A percentile compares a stretch with the other conserved stretches of the same genome.
phyloP scores from a whole-genome alignment of 306 rosid species.

The Prunus fruticosa region DNA sequence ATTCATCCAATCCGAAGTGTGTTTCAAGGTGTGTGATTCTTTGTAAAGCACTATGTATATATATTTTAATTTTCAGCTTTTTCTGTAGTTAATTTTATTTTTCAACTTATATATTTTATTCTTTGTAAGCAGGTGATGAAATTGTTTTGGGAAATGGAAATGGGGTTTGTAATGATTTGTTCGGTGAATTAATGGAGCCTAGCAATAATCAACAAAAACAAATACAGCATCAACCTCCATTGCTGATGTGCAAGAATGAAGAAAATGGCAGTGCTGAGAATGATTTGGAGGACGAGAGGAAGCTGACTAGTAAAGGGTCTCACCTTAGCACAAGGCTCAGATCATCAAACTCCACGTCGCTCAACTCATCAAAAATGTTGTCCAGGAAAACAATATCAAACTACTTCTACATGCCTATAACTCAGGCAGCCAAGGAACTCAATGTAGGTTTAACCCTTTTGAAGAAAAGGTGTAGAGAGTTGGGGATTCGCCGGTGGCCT shows the following conservation, averaged over 20 bases:
- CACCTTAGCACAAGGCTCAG: slow-evolving; percentile 15
- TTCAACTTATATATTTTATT: neutral
- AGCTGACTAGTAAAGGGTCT: neutral
- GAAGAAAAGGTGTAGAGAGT: slow-evolving; percentile 80
- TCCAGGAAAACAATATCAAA: slow-evolving; percentile 46
- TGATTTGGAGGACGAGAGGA: slow-evolving; percentile 2
- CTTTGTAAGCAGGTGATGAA: slow-evolving; percentile 30
- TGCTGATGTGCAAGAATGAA: slow-evolving; percentile 1
- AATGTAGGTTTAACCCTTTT: slow-evolving; percentile 73
- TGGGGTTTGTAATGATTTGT: slow-evolving; percentile 33
- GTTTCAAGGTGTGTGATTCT: slow-evolving; percentile 30
- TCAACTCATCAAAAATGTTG: slow-evolving; percentile 29
- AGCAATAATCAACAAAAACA: neutral
- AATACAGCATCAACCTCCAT: neutral
- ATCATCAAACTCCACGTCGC: neutral
- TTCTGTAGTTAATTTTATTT: neutral
- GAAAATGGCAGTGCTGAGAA: neutral
- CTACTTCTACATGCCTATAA: slow-evolving; percentile 81
- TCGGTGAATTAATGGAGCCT: slow-evolving; percentile 20
- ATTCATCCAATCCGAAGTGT: slow-evolving; percentile 30
- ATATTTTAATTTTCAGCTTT: neutral
- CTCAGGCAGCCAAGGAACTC: slow-evolving; percentile 72
- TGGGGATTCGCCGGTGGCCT: slow-evolving; percentile 90
- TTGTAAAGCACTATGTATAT: neutral
- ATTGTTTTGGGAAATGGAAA: slow-evolving; percentile 17